phyloP scores from a whole-genome alignment of 192 early-diverging fungal genomes.

The Gonapodya prolifera region DNA sequence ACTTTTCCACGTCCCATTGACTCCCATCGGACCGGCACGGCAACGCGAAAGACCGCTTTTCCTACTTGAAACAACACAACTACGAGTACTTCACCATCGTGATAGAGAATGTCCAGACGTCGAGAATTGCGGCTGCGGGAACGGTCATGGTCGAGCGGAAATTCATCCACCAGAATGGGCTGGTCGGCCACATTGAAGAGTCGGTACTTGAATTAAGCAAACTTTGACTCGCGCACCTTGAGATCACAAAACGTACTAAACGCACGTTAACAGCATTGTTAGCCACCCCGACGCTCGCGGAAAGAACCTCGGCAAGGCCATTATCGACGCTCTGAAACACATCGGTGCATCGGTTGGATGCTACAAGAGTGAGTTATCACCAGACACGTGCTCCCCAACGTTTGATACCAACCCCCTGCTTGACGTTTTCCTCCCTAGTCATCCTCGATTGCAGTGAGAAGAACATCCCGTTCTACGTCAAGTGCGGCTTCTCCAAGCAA shows the following conservation, averaged over 20 bases:
- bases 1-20: too few species aligned
- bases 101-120: slow-evolving; percentile 57
- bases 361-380: too few species aligned
- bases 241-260: too few species aligned
- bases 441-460: slow-evolving; percentile 43
- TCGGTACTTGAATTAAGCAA: too few species aligned
- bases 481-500: slow-evolving; percentile 68
- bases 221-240: too few species aligned
- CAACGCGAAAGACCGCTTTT: slow-evolving; percentile 47
- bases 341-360: slow-evolving; percentile 65
- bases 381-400: too few species aligned
- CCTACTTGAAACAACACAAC: slow-evolving; percentile 56
- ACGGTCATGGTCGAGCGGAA: slow-evolving; percentile 85
- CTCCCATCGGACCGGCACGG: not conserved
- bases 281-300: slow-evolving; percentile 35
- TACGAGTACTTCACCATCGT: slow-evolving; percentile 73
- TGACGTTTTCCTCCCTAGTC: too few species aligned
- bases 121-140: slow-evolving; percentile 67
- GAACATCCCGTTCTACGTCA: slow-evolving; percentile 85
- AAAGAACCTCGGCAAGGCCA: slow-evolving; percentile 32
- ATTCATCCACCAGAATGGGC: slow-evolving; percentile 67
- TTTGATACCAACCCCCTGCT: too few species aligned
- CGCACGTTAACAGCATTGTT: slow-evolving; percentile 79
- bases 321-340: slow-evolving; percentile 79
- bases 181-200: too few species aligned